A percentile compares a stretch with the other conserved stretches of the same genome.
These are phyloP conservation scores for Phoenix dactylifera DNA, from an alignment of 176 grass and related monocot genomes.

Conservation along the genomic window DNA sequence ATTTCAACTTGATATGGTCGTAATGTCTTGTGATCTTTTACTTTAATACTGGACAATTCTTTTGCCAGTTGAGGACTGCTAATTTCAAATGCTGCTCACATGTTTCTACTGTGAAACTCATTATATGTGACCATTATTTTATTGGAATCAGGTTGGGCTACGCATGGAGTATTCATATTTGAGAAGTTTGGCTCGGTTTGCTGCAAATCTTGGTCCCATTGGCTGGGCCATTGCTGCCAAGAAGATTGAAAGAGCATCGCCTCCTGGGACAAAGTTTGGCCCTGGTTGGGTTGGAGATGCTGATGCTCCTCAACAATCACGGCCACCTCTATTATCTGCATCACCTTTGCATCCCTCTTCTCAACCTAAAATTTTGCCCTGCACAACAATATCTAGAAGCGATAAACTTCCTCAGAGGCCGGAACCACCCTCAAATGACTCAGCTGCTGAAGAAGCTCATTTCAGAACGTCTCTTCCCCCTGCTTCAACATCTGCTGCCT, in stretches of 20 bases:
- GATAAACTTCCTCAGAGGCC: background rate
- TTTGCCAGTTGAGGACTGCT: no score
- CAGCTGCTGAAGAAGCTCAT: conserved; percentile 3
- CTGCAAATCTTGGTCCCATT: conserved; percentile 47
- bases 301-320: conserved; percentile 35
- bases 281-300: conserved; percentile 67
- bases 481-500: conserved; percentile 16
- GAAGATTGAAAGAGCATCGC: conserved; percentile 45
- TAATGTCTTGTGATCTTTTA: no score
- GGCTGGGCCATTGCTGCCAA: conserved; percentile 65
- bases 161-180: conserved; percentile 52
- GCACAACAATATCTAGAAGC: no score
- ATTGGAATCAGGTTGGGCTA: conserved; percentile 54
- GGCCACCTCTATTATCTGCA: conserved; percentile 14
- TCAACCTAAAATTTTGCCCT: background rate
- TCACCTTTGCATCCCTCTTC: conserved; percentile 15
- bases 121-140: no score
- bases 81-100: no score
- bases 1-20: no score
- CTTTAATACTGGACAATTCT: no score
- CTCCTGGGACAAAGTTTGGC: conserved; percentile 61
- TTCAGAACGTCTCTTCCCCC: background rate
- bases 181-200: conserved; percentile 69
- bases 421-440: conserved; percentile 5
- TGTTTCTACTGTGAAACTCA: no score